A percentile compares a stretch with the other conserved stretches of the same genome.
Evolutionary conservation across 495 filamentous ascomycete species (phyloP).

Genomic region (Jackrogersella multiformis): DNA sequence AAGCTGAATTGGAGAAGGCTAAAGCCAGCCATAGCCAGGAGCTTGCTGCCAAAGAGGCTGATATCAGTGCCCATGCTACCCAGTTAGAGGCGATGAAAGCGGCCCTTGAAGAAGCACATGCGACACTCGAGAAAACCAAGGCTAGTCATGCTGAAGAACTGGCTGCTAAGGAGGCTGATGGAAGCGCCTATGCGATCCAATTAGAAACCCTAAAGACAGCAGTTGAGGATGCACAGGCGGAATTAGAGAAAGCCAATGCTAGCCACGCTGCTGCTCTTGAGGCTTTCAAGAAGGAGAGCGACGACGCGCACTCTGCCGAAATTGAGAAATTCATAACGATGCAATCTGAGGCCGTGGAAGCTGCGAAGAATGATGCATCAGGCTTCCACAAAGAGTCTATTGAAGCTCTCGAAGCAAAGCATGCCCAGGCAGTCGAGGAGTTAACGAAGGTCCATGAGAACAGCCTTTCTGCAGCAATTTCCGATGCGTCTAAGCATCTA

Average conservation of each 20-base stretch:
- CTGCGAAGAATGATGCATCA: constrained; percentile 47
- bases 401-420: constrained; percentile 53
- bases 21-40: constrained; percentile 47
- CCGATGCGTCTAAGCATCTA: constrained; percentile 37
- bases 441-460: constrained; percentile 52
- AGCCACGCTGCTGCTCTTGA: constrained; percentile 52
- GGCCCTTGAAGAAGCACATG: constrained; percentile 34
- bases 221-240: constrained; percentile 47
- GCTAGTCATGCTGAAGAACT: constrained; percentile 41
- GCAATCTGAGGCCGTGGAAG: constrained; percentile 56
- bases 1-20: constrained; percentile 32
- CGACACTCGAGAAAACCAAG: constrained; percentile 40
- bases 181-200: constrained; percentile 36
- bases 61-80: constrained; percentile 36
- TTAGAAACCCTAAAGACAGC: constrained; percentile 46
- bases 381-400: constrained; percentile 46
- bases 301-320: constrained; percentile 57
- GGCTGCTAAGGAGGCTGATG: constrained; percentile 43
- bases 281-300: constrained; percentile 53
- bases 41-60: constrained; percentile 45
- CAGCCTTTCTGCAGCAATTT: constrained; percentile 35
- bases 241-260: constrained; percentile 53
- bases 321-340: constrained; percentile 58
- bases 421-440: constrained; percentile 54
- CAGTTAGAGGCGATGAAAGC: constrained; percentile 44